Base-by-base conservation (phyloP, 345 rosid genomes). In the Ricinus communis region DNA sequence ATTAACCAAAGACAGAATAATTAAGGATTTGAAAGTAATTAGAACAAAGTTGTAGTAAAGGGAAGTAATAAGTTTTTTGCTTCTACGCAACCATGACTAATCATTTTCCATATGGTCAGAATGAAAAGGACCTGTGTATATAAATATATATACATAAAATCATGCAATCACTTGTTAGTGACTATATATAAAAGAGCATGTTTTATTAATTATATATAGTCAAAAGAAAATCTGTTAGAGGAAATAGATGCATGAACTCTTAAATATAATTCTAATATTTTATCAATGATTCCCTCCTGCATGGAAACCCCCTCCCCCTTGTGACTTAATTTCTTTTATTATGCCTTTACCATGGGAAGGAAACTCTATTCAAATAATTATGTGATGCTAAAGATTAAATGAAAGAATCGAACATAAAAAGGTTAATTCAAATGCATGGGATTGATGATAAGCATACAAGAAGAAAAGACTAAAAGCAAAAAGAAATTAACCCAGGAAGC, bases 191-290 rank as follows among this genome's bases (percentile, higher is more conserved):
- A 43, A 30, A 53, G 10, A 47, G 52, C 49, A 33, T 38, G 62
- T 41, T 9, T 18, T 57, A 19, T n/a, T 7, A 16, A 50, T n/a
- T 9, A 9, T 4, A 24, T 28, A n/a, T 16, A 59, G 66, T 71
- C 74, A 54, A 62, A 41, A 33, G 36, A 57, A 59, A 54, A 31
- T 36, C 38, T 8, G 9, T 15, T 7, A 47, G 4, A 14, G n/a
- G 30, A 36, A 6, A 40, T n/a, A 22, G 50, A 66, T 81, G 79
- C 73, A 64, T 60, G 76, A 68, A 59, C 70, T 40, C 36, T 70
- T 12, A 14, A 0, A 33, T 58, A 7, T 5, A 27, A 1, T 36
- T 18, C 18, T 53, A 38, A n/a, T 40, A 4, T 65, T 52, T 43
- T 4, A 43, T 43, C 12, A 43, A 43, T 30, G 72, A 61, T 65